Evolutionary conservation across 2,329 filamentous ascomycete species (phyloP).

Genomic region (Paecilomyces sp.): DNA sequence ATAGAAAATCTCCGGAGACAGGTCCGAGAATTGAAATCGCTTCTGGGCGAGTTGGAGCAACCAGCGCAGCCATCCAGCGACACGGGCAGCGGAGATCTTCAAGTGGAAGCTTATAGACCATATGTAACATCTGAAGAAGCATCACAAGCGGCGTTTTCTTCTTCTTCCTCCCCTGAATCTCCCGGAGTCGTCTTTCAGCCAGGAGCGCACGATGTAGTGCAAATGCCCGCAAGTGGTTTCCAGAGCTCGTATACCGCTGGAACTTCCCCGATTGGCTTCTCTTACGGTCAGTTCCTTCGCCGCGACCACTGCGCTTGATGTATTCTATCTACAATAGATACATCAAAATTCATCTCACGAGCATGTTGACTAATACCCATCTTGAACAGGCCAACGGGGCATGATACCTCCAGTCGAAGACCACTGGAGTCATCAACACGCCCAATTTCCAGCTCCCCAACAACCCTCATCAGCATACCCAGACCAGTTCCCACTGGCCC

Average conservation of each 20-base stretch:
- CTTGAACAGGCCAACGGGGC: not conserved
- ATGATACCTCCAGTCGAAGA: not conserved
- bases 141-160: not conserved
- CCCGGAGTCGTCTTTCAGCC: not conserved
- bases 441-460: not conserved
- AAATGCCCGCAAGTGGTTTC: not conserved
- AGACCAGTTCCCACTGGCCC: not conserved
- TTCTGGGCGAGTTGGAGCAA: constrained; percentile 2
- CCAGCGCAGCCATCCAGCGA: not conserved
- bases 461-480: not conserved
- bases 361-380: not conserved
- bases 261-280: not conserved
- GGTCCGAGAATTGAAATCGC: constrained; percentile 9
- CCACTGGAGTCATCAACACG: not conserved
- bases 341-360: not conserved
- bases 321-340: too few relatives aligned
- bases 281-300: not conserved
- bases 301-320: not conserved
- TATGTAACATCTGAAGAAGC: not conserved
- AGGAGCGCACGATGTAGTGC: not conserved
- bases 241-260: not conserved
- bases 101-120: not conserved
- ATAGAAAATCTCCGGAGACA: constrained; percentile 20
- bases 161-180: not conserved
- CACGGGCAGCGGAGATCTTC: not conserved